Base-by-base conservation (phyloP, 768 basidiomycete species). In the Mycena amicta region DNA sequence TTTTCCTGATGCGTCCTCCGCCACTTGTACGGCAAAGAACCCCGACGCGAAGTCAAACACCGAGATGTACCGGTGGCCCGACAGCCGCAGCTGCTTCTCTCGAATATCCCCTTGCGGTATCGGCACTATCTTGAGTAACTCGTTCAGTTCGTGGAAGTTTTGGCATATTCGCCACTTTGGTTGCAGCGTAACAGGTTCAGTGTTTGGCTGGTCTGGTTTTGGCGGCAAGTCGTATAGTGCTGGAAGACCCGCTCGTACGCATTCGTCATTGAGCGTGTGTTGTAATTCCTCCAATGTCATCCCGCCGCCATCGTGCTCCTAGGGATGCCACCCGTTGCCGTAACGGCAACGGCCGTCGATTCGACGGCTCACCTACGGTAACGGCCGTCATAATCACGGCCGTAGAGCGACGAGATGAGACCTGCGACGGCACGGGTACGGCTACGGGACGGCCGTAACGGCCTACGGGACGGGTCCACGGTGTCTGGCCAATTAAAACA, bases 21-120 rank as follows among this genome's bases (percentile, higher is more conserved):
- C 52, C 2, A 72, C 55, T 1, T 29, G 41, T 12, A 67, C 52
- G 2, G 65, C 70, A 51, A 68, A 72, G 67, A 77, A 80, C 0
- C 77, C 79, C 0, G 66, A 64, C 2, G 75, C 72, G 53, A 77
- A 75, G 60, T 81, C 76, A 26, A 79, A 73, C 0, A 72, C 58
- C 8, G 59, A 67, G 0, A 75, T 41, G 61, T 71, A 81, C 0
- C 70, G 45, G 50, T 80, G 75, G 0, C 78, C 77, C 2, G 65
- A 67, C 0, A 80, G 62, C 0, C 61, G 6, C 41, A 71, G 68
- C 52, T 81, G 77, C 53, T 80, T 81, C 0, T 66, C 66, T 0
- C 64, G 39, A 0, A 82, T 74, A 57, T 81, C 71, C 0, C 79
- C 74, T 23, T 75, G 73, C 1, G 67, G 70, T 56, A 77, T 59